Percentiles rank a stretch among this genome's conserved stretches.
Conservation (phyloP, 768 basidiomycete genomes). For the Pleurotus ostreatus region DNA sequence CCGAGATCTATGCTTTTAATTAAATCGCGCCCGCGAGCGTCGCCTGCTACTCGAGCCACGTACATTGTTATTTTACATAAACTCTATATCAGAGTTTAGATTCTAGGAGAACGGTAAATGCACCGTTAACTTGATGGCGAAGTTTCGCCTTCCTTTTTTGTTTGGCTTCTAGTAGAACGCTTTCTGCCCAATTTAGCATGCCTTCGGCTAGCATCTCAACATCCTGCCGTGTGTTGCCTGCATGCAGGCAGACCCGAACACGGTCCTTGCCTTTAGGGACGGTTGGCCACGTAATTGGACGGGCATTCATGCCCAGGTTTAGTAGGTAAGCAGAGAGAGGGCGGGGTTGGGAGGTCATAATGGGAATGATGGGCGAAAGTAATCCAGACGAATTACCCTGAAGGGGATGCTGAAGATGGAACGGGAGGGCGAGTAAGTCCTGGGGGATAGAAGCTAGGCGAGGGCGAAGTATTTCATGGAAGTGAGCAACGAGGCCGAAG, state of each 20-base stretch:
- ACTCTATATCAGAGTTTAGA: neutral
- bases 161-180: slow-evolving; percentile 22
- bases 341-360: slow-evolving; percentile 74
- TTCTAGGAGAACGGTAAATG: slow-evolving; percentile 3
- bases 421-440: slow-evolving; percentile 32
- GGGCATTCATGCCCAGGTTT: slow-evolving; percentile 54
- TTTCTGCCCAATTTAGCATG: slow-evolving; percentile 45
- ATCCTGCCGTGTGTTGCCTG: slow-evolving; percentile 64
- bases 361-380: slow-evolving; percentile 79
- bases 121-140: slow-evolving; percentile 3
- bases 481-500: slow-evolving; percentile 40
- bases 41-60: too few relatives aligned
- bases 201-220: slow-evolving; percentile 53
- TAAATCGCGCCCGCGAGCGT: too few relatives aligned
- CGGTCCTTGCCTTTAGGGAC: slow-evolving; percentile 85
- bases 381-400: slow-evolving; percentile 5
- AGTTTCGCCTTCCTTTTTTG: neutral
- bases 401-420: slow-evolving; percentile 19
- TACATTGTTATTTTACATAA: neutral
- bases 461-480: slow-evolving; percentile 28
- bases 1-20: too few relatives aligned
- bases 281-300: slow-evolving; percentile 83
- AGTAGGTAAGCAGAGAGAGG: slow-evolving; percentile 68
- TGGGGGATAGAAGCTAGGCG: slow-evolving; percentile 29
- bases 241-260: slow-evolving; percentile 85